Conservation (phyloP, 805 yeast genomes). For the Monosporozyma solicola region DNA sequence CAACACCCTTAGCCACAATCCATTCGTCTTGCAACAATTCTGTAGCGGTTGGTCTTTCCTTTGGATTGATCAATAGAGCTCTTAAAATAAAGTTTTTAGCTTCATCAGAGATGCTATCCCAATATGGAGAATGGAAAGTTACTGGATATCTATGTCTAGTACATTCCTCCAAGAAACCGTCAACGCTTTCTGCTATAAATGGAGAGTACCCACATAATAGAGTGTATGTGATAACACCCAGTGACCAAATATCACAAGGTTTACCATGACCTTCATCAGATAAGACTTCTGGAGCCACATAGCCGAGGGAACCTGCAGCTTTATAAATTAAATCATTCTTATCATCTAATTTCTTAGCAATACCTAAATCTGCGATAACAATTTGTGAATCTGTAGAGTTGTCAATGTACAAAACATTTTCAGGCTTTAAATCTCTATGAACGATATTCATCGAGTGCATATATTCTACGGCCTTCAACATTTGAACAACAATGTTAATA, state of each 20-base stretch:
- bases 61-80: constrained; percentile 62
- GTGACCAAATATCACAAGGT: constrained; percentile 93
- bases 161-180: constrained; percentile 75
- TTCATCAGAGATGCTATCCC: constrained; percentile 70
- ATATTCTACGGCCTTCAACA: constrained; percentile 69
- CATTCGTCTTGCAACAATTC: constrained; percentile 65
- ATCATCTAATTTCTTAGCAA: constrained; percentile 64
- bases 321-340: constrained; percentile 54
- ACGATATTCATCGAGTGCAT: constrained; percentile 72
- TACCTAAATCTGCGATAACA: constrained; percentile 93
- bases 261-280: constrained; percentile 81
- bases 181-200: constrained; percentile 73
- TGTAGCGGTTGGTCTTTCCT: constrained; percentile 56
- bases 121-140: constrained; percentile 78
- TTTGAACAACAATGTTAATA: constrained; percentile 59
- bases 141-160: constrained; percentile 59
- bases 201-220: constrained; percentile 89
- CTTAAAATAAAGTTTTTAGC: constrained; percentile 72
- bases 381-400: constrained; percentile 54
- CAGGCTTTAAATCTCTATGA: constrained; percentile 93
- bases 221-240: constrained; percentile 90
- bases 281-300: constrained; percentile 94
- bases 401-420: constrained; percentile 67
- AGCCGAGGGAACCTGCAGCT: constrained; percentile 90
- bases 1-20: constrained; percentile 46